Percentiles rank a stretch among this genome's conserved stretches.
Evolutionary conservation across 2,329 filamentous ascomycete species (phyloP).

Genomic region (Lithohypha guttulata): DNA sequence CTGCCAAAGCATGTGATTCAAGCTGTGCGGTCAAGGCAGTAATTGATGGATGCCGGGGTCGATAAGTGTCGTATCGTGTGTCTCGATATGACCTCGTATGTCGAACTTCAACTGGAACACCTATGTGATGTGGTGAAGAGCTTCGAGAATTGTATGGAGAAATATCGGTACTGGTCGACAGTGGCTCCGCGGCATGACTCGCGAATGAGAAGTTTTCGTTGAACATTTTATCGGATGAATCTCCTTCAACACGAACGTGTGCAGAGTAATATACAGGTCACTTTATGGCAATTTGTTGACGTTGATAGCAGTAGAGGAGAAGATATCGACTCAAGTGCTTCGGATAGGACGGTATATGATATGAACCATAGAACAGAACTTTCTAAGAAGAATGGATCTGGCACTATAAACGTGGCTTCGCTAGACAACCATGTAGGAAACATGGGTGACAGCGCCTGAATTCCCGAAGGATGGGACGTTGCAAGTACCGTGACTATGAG

Average conservation of each 20-base stretch:
- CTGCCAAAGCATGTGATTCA: conserved; percentile 18
- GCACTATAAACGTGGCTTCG: conserved; percentile 1
- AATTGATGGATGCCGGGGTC: conserved; percentile 18
- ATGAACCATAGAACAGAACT: no score
- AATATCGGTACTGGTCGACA: conserved; percentile 14
- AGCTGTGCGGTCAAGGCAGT: conserved; percentile 19
- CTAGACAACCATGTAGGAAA: background rate
- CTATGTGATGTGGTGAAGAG: conserved; percentile 13
- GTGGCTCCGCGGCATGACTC: conserved; percentile 11
- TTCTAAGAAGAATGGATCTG: background rate
- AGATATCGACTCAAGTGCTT: background rate
- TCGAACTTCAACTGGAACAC: conserved; percentile 8
- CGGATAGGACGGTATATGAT: conserved; percentile 5
- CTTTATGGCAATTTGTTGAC: conserved; percentile 1
- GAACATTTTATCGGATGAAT: conserved; percentile 20
- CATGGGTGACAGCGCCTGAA: conserved; percentile 3
- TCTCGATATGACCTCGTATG: conserved; percentile 12
- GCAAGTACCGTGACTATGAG: conserved; percentile 7
- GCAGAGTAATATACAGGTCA: background rate
- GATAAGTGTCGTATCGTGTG: conserved; percentile 18
- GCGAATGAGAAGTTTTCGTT: conserved; percentile 22
- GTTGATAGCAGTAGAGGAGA: background rate
- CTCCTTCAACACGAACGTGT: no score
- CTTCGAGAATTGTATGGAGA: conserved; percentile 20
- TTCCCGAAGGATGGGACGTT: background rate